Evolutionary conservation across 805 yeast species (phyloP).

Genomic region (Saccharomyces eubayanus): DNA sequence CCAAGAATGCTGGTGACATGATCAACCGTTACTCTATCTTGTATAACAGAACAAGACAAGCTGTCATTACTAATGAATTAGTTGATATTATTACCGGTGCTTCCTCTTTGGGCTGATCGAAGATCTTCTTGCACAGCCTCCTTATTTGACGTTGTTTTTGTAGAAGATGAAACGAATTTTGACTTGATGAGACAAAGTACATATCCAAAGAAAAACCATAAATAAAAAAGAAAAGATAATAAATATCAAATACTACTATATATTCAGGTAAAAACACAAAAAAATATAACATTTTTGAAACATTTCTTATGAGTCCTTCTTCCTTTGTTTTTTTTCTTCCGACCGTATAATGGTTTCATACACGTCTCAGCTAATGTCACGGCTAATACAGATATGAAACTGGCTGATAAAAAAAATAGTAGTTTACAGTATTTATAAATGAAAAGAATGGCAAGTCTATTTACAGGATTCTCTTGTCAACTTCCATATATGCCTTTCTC

Average conservation of each 20-base stretch:
- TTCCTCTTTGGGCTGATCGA: slow-evolving; percentile 77
- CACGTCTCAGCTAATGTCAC: background rate
- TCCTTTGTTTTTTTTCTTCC: background rate
- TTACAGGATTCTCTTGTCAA: too few relatives aligned
- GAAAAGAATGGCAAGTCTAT: background rate
- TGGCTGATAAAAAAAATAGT: background rate
- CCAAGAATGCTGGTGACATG: slow-evolving; percentile 99
- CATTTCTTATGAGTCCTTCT: background rate
- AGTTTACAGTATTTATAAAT: background rate
- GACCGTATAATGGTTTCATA: background rate
- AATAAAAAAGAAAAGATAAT: background rate
- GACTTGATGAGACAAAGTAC: background rate
- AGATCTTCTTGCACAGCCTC: background rate
- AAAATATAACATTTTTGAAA: background rate
- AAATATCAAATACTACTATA: slow-evolving; percentile 4
- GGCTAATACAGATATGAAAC: background rate
- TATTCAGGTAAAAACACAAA: slow-evolving; percentile 1
- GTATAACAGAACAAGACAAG: slow-evolving; percentile 99
- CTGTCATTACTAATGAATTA: slow-evolving; percentile 97
- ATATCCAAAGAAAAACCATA: background rate
- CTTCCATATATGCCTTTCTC: background rate
- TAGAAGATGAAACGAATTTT: background rate
- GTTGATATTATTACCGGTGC: slow-evolving; percentile 99
- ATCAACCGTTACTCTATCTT: slow-evolving; percentile 90
- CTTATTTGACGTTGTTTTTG: background rate